Percentiles rank a stretch among this genome's conserved stretches.
Evolutionary conservation across 2,329 filamentous ascomycete genomes (phyloP).

Genomic region (Neofusicoccum ribis): DNA sequence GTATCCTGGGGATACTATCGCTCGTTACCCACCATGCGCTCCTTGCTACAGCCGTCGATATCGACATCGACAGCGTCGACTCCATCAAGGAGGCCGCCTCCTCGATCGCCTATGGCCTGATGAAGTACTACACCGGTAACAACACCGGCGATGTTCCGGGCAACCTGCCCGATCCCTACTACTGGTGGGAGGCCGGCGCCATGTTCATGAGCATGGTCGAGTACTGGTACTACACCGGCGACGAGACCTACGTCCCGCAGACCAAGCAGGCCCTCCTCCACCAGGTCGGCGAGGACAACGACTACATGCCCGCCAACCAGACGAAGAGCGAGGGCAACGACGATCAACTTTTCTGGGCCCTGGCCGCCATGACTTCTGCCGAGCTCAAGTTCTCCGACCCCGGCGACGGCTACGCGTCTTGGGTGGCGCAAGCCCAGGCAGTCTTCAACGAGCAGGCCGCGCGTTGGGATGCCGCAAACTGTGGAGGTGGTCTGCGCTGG

Average conservation of each 20-base stretch:
- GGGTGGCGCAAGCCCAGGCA: slow-evolving; percentile 32
- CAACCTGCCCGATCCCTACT: slow-evolving; percentile 40
- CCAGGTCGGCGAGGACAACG: slow-evolving; percentile 33
- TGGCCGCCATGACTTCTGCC: slow-evolving; percentile 75
- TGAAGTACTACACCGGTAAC: slow-evolving; percentile 64
- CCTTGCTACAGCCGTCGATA: slow-evolving; percentile 11
- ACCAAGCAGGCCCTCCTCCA: slow-evolving; percentile 23
- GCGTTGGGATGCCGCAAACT: slow-evolving; percentile 40
- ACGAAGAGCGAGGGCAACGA: slow-evolving; percentile 46
- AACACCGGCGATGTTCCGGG: slow-evolving; percentile 55
- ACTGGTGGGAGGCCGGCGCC: slow-evolving; percentile 28
- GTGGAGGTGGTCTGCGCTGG: slow-evolving; percentile 36
- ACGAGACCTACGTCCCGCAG: slow-evolving; percentile 22
- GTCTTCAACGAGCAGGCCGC: slow-evolving; percentile 42
- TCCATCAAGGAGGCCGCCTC: slow-evolving; percentile 48
- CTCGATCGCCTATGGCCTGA: slow-evolving; percentile 37
- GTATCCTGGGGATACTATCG: slow-evolving; percentile 20
- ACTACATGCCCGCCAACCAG: slow-evolving; percentile 43
- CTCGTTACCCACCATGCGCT: slow-evolving; percentile 16
- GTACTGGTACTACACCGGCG: slow-evolving; percentile 26
- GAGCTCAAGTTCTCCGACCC: slow-evolving; percentile 75
- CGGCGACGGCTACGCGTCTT: slow-evolving; percentile 40
- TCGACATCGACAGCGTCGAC: slow-evolving; percentile 17
- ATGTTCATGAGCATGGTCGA: slow-evolving; percentile 25
- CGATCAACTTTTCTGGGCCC: slow-evolving; percentile 77